Conservation (phyloP, 768 basidiomycete species). For the Rhizopogon rudus region DNA sequence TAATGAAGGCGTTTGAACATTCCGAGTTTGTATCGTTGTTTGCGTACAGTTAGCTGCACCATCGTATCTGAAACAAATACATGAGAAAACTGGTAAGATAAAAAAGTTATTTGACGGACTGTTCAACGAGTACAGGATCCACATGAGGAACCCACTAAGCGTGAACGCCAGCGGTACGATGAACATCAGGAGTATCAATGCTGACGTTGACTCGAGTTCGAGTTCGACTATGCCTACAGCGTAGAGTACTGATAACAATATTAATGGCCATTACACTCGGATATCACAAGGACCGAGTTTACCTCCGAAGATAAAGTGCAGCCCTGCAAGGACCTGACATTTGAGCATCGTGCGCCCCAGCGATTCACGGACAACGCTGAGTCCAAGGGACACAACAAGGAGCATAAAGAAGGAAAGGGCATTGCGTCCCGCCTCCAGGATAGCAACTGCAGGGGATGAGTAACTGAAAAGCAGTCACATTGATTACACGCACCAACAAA, state of each 20-base stretch:
- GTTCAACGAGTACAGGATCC: conserved; percentile 91
- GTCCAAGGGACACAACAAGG: conserved; percentile 85
- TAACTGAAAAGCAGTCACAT: background rate
- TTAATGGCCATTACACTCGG: background rate
- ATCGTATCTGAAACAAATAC: conserved; percentile 64
- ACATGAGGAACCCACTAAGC: conserved; percentile 91
- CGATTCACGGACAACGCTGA: conserved; percentile 88
- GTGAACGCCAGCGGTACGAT: conserved; percentile 94
- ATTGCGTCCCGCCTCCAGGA: conserved; percentile 91
- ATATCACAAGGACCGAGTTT: conserved; percentile 23
- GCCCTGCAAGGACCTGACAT: conserved; percentile 74
- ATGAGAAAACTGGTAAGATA: background rate
- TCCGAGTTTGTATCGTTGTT: conserved; percentile 77
- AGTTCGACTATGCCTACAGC: conserved; percentile 93
- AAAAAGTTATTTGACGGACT: conserved; percentile 40
- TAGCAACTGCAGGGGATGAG: conserved; percentile 59
- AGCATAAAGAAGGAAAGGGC: conserved; percentile 95
- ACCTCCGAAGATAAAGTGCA: conserved; percentile 96
- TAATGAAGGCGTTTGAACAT: conserved; percentile 90
- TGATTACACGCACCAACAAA: conserved; percentile 65
- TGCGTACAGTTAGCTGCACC: conserved; percentile 75
- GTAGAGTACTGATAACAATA: conserved; percentile 63
- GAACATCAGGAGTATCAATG: conserved; percentile 78
- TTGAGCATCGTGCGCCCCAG: conserved; percentile 81
- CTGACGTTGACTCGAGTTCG: conserved; percentile 86